A percentile compares a stretch with the other conserved stretches of the same genome.
Conservation (phyloP, 2,329 filamentous ascomycete species). For the Fusarium lyarnte region DNA sequence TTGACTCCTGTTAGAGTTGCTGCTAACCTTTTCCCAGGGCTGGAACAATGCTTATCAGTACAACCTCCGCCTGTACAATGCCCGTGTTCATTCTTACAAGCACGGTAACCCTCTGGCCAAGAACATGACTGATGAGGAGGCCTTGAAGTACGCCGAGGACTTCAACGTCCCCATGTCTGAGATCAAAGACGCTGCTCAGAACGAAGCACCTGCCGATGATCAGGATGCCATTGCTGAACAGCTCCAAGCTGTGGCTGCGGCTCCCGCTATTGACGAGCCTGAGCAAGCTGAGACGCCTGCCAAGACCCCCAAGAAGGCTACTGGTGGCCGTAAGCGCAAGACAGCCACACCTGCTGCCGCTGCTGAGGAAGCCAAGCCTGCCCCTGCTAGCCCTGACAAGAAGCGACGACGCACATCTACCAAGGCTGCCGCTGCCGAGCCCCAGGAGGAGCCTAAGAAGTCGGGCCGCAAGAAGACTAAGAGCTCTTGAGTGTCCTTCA, state of each 20-base stretch:
- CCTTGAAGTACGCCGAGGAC: conserved; percentile 68
- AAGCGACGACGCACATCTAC: conserved; percentile 68
- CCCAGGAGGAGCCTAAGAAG: conserved; percentile 68
- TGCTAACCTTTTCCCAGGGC: conserved; percentile 48
- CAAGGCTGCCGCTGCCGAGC: conserved; percentile 64
- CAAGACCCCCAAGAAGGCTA: conserved; percentile 68
- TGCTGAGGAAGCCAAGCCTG: conserved; percentile 53
- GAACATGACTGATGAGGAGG: conserved; percentile 69
- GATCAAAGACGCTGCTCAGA: conserved; percentile 54
- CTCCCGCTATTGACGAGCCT: conserved; percentile 49
- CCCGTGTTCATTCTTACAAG: conserved; percentile 73
- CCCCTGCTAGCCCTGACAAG: conserved; percentile 67
- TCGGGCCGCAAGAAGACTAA: conserved; percentile 68
- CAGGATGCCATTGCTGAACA: conserved; percentile 69
- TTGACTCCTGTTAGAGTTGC: not conserved
- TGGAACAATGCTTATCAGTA: conserved; percentile 76
- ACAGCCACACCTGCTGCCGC: conserved; percentile 57
- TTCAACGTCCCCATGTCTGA: conserved; percentile 64
- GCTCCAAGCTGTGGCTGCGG: conserved; percentile 57
- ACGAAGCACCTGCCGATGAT: conserved; percentile 52
- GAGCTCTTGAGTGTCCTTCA: conserved; percentile 46
- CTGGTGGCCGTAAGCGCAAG: conserved; percentile 65
- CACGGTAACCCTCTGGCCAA: conserved; percentile 66
- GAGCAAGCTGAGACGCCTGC: conserved; percentile 58
- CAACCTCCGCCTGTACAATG: conserved; percentile 73